Base-by-base conservation (phyloP, 257 asterid genomes). In the Craterostigma plantagineum region DNA sequence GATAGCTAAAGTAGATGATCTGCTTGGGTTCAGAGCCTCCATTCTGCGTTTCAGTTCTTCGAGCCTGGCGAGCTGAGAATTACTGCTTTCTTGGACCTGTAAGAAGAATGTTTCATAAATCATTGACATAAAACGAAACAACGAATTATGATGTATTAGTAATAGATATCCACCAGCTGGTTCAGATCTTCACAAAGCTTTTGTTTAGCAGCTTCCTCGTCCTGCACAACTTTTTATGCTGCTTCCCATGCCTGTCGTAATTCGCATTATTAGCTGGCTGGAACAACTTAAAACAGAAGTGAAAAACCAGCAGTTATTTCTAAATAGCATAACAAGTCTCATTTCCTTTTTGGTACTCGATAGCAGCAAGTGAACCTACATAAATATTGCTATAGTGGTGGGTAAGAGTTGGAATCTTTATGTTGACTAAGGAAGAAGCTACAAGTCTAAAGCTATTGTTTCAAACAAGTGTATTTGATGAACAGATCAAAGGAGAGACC, bases 31-130 rank as follows among this genome's bases (percentile, higher is more conserved):
- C 56, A 87, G 46, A 50, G 92, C 81, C 60, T 74, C 93, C 56
- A 87, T 63, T 65, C 92, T 78, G 53, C 85, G 79, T 70, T 87
- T 87, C 72, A 87, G 51, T 51, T 87, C 97, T 61, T 74, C 92
- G 55, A 87, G 79, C 70, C 97, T 79, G 51, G 85, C 52, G 16
- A 79, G 45, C 62, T 87, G 98, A 34, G 60, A 14, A 42, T 63
- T 76, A 61, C 91, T 72, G 59, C 97, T 75, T 70, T 86, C 94
- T 23, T 61, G 77, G 52, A 87, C 95, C 98, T 87, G 73, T 40
- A 41, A 53, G 57, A 33, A 50, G 44, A 6, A 43, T 53, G 11
- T 46, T 43, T n/a, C 30, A 14, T 6, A 14, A 6, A 16, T 4
- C 1, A 14, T 14, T 43, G 1, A 13, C 15, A 43, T 30, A 11